Percentiles rank a stretch among this genome's conserved stretches.
Evolutionary conservation across 108 stramenopile genomes (phyloP).

Genomic region (Cyclotella baltica): DNA sequence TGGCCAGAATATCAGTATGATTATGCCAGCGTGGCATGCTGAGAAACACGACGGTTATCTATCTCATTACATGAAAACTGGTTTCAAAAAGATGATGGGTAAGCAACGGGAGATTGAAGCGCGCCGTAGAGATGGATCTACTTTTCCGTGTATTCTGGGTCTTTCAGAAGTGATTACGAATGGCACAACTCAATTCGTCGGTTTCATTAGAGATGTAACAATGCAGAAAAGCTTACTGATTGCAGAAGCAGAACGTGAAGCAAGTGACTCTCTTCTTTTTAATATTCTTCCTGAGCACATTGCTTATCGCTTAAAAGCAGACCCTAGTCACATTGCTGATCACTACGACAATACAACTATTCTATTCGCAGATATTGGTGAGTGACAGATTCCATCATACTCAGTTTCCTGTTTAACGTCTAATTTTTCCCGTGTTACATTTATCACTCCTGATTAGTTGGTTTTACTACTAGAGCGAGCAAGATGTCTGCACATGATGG

Average conservation of each 20-base stretch:
- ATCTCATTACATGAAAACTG: constrained; percentile 19
- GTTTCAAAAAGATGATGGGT: constrained; percentile 35
- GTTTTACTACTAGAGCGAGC: constrained; percentile 57
- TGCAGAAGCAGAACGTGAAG: constrained; percentile 3
- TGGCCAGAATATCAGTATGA: constrained; percentile 50
- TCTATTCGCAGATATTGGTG: constrained; percentile 64
- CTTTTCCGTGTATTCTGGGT: constrained; percentile 53
- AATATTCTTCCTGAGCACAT: constrained; percentile 21
- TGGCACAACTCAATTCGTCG: constrained; percentile 11
- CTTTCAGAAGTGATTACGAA: constrained; percentile 27
- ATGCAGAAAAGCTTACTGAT: constrained; percentile 11
- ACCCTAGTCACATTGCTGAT: constrained; percentile 65
- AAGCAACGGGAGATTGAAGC: constrained; percentile 30
- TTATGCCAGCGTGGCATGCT: constrained; percentile 40
- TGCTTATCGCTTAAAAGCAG: constrained; percentile 41
- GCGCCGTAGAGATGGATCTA: constrained; percentile 29
- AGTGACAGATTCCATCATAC: no score
- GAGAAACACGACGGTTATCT: constrained; percentile 37
- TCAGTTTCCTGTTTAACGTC: neutral
- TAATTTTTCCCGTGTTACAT: neutral
- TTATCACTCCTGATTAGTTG: constrained; percentile 15
- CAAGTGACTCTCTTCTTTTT: constrained; percentile 17
- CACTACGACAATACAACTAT: constrained; percentile 62
- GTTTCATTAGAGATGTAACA: constrained; percentile 24
- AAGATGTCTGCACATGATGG: constrained; percentile 49